Base-by-base conservation (phyloP, 2,329 filamentous ascomycete species). In the Ophiostoma angusticollis region DNA sequence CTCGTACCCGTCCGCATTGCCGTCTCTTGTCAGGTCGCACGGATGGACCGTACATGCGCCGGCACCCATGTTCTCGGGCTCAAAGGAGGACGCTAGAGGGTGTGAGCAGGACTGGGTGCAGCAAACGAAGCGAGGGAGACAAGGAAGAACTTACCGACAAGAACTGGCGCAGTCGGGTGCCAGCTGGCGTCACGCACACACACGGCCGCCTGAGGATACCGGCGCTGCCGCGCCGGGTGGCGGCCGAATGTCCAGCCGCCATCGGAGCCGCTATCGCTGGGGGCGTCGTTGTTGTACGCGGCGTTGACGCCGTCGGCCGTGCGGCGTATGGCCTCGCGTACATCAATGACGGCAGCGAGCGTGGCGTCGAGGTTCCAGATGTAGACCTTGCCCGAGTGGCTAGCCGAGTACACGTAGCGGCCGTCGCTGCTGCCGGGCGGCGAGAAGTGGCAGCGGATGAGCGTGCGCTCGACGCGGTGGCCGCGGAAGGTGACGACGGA, bases 371-470 rank as follows among this genome's bases (percentile, higher is more conserved):
- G 64, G 54, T 96, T 96, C 71, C 84, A 98, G 30, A 96, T 73
- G 50, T 86, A 89, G 1, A 95, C 82, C 43, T 81, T 82, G 35
- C 91, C 91, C 49, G 95, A 85, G 47, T 84, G 77, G 50, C 84
- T 93, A 17, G 91, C 91, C 16, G 80, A 83, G 60, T 95, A 96
- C 17, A 98, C 86, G 54, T 95, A 96, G 50, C 85, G 72, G 8
- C 83, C 86, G 55, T 95, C 83, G 2, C 85, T 89, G 53, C 84
- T 87, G 9, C 72, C 75, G 0, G 84, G 77, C 0, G 91, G 91
- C 23, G 84, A 91, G 60, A 98, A 98, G 60, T 96, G 89, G 53
- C 91, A 96, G 44, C 91, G 72, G 49, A 96, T 95, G 29, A 96
- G 67, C 1, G 91, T 96, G 52, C 84, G 80, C 44, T 93, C 70